Evolutionary conservation across 2,329 filamentous ascomycete species (phyloP).

Genomic region (Trichoderma asperellum): DNA sequence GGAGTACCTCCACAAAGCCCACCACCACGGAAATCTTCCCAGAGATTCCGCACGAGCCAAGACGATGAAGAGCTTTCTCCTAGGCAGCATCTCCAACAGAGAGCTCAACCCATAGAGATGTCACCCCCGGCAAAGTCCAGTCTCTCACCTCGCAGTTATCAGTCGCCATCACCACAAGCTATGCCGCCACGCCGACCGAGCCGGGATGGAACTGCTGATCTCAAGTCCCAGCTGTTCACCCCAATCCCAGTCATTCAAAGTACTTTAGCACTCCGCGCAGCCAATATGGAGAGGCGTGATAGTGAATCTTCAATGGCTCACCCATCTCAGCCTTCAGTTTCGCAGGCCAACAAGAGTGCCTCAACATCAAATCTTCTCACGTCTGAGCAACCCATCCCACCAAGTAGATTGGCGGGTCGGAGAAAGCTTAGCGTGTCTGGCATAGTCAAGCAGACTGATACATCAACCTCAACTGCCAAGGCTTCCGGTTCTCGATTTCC

Average conservation of each 20-base stretch:
- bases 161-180: slow-evolving; percentile 40
- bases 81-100: slow-evolving; percentile 42
- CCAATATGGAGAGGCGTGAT: slow-evolving; percentile 51
- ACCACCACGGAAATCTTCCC: slow-evolving; percentile 64
- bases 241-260: slow-evolving; percentile 63
- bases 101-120: slow-evolving; percentile 38
- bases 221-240: slow-evolving; percentile 59
- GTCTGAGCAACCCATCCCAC: slow-evolving; percentile 31
- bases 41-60: slow-evolving; percentile 52
- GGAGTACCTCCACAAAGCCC: slow-evolving; percentile 61
- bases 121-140: slow-evolving; percentile 42
- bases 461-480: slow-evolving; percentile 58
- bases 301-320: slow-evolving; percentile 45
- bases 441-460: slow-evolving; percentile 41
- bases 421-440: slow-evolving; percentile 35
- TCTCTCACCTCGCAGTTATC: slow-evolving; percentile 34
- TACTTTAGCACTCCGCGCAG: slow-evolving; percentile 58
- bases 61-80: slow-evolving; percentile 46
- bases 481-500: slow-evolving; percentile 70
- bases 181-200: slow-evolving; percentile 65
- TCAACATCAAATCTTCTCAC: slow-evolving; percentile 41
- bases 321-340: slow-evolving; percentile 43
- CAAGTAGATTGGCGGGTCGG: slow-evolving; percentile 29
- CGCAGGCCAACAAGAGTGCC: slow-evolving; percentile 38
- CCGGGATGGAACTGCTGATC: slow-evolving; percentile 66